These are phyloP conservation scores for Phanerochaete sordida DNA, from an alignment of 768 basidiomycete genomes.

Conservation along the genomic window DNA sequence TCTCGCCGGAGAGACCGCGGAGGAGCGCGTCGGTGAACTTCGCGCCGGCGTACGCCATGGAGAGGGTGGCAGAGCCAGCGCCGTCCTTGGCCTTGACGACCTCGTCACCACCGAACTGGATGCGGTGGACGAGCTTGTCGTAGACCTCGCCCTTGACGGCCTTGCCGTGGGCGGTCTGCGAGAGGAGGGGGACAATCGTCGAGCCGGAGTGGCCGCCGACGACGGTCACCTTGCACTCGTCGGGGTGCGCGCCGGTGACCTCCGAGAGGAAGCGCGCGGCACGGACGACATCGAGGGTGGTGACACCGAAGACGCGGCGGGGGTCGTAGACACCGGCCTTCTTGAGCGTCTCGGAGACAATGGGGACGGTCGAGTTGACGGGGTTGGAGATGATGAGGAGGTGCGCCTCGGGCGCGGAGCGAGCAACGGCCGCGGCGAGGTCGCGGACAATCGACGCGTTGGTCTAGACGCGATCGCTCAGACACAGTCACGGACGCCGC, in stretches of 20 bases:
- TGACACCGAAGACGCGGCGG: constrained; percentile 88
- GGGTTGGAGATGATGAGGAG: constrained; percentile 98
- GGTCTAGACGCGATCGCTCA: constrained; percentile 48
- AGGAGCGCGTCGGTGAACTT: constrained; percentile 62
- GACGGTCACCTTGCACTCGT: constrained; percentile 73
- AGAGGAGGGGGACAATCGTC: constrained; percentile 97
- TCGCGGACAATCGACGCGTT: constrained; percentile 98
- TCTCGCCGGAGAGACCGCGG: constrained; percentile 63
- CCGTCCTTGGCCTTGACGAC: constrained; percentile 98
- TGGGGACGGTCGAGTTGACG: constrained; percentile 97
- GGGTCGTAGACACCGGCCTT: constrained; percentile 94
- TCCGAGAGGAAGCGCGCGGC: constrained; percentile 85
- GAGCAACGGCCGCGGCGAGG: constrained; percentile 85
- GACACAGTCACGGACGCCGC: background rate
- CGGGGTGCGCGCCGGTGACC: constrained; percentile 61
- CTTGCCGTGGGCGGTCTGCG: constrained; percentile 72
- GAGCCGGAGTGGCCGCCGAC: constrained; percentile 94
- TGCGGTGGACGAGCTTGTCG: constrained; percentile 81
- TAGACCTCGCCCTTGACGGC: constrained; percentile 71
- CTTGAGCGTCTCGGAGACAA: constrained; percentile 88
- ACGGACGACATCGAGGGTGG: constrained; percentile 97
- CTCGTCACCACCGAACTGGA: constrained; percentile 98
- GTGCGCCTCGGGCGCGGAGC: constrained; percentile 86
- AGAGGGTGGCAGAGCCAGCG: constrained; percentile 70
- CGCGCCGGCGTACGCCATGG: constrained; percentile 77